Evolutionary conservation across 1,284 basidiomycete genomes (phyloP), one percentile per base, ranked within the genome.

Genomic region (Apiotrichum veenhuisii): DNA sequence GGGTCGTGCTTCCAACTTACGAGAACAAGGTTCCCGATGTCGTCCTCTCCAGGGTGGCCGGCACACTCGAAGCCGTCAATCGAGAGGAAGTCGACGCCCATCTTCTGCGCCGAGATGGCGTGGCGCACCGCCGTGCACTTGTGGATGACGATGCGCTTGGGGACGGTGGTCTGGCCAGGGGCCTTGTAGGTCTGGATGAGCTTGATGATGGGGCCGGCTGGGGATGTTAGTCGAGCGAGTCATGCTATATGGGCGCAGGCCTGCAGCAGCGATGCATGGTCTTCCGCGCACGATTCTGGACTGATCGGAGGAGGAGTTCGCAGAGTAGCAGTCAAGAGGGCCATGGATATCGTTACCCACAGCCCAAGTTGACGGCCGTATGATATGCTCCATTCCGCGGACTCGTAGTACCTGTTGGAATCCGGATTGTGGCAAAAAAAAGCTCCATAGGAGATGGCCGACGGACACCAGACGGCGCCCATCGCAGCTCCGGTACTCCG

Each of bases 41-140:
- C 94, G 55, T 96, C 89, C 72, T 97, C 94, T 60, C 93, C 93
- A 7, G 92, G 93, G 74, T 96, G 91, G 30, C 93, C 93, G 38
- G 91, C 91, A 70, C 90, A 93, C 80, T 93, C 91, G 64, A 93
- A 90, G 0, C 91, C 90, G 63, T 93, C 91, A 37, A 93, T 91
- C 62, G 87, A 89, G 30, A 96, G 72, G 51, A 91, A 81, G 77
- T 96, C 91, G 23, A 89, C 90, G 4, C 91, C 91, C 64, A 86
- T 78, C 57, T 83, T 84, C 65, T 86, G 84, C 5, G 89, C 88
- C 47, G 87, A 87, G 81, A 88, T 63, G 27, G 90, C 91, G 77
- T 93, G 91, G 48, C 88, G 82, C 59, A 92, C 84, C 5, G 88
- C 88, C 0, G 91, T 93, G 74, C 91, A 95, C 71, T 95, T 96